phyloP scores from a whole-genome alignment of 2,329 filamentous ascomycete genomes.

The Drechslerella dactyloides region DNA sequence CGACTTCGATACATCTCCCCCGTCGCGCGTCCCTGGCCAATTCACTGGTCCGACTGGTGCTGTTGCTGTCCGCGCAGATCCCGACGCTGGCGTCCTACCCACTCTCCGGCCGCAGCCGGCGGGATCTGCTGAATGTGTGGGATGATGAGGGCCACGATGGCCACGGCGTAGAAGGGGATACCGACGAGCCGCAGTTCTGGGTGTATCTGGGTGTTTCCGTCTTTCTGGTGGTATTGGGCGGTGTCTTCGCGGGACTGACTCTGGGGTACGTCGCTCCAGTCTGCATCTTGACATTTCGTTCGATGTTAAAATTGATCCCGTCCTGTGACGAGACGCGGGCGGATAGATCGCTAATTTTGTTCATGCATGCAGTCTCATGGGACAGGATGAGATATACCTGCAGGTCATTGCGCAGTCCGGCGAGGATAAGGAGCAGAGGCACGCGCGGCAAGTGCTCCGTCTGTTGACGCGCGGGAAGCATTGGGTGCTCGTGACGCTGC shows the following conservation, averaged over 20 bases:
- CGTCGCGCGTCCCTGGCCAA: constrained; percentile 28
- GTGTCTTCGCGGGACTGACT: constrained; percentile 92
- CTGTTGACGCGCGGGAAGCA: constrained; percentile 89
- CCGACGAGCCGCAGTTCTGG: constrained; percentile 73
- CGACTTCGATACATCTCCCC: constrained; percentile 20
- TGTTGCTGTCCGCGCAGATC: constrained; percentile 46
- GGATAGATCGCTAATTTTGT: constrained; percentile 9
- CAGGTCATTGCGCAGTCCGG: constrained; percentile 89
- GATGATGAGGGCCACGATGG: constrained; percentile 21
- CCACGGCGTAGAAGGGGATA: constrained; percentile 57
- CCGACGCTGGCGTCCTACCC: constrained; percentile 45
- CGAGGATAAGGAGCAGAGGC: constrained; percentile 81
- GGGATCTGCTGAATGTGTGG: constrained; percentile 28
- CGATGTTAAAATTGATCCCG: background rate
- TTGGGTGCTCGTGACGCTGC: constrained; percentile 93
- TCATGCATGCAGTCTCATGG: constrained; percentile 57
- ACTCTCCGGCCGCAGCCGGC: constrained; percentile 14
- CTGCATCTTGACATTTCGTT: background rate
- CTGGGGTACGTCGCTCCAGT: constrained; percentile 70
- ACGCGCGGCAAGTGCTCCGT: constrained; percentile 79
- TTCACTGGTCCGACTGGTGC: constrained; percentile 27
- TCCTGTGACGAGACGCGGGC: background rate
- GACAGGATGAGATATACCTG: constrained; percentile 90
- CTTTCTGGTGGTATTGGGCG: constrained; percentile 81
- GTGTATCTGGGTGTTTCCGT: constrained; percentile 80